Conservation (phyloP, 805 yeast genomes). For the Vanderwaltozyma polyspora region DNA sequence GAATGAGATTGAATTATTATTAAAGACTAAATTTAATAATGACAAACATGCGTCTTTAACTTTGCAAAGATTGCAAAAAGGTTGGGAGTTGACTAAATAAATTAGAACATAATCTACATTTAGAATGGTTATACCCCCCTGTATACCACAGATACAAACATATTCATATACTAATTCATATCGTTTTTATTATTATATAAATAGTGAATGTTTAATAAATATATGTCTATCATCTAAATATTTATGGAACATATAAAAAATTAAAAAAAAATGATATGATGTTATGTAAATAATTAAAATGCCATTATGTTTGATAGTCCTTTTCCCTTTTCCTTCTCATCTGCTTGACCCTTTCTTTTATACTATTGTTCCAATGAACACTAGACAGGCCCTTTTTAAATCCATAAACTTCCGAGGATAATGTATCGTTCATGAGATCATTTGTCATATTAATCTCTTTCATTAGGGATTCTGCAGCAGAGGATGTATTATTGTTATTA, state of each 20-base stretch:
- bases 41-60: conserved; percentile 20
- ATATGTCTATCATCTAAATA: too few relatives aligned
- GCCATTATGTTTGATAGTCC: background rate
- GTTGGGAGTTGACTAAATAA: conserved; percentile 30
- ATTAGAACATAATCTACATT: background rate
- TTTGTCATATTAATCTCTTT: conserved; percentile 9
- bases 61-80: conserved; percentile 28
- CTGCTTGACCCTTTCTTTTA: conserved; percentile 43
- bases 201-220: too few relatives aligned
- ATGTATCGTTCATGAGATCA: conserved; percentile 23
- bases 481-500: background rate
- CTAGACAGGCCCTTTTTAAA: conserved; percentile 36
- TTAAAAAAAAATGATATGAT: too few relatives aligned
- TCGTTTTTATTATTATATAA: too few relatives aligned
- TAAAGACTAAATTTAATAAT: conserved; percentile 27
- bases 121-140: too few relatives aligned
- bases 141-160: too few relatives aligned
- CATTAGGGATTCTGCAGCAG: background rate
- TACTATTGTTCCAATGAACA: conserved; percentile 52
- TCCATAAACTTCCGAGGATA: conserved; percentile 34
- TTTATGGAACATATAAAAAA: too few relatives aligned
- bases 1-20: conserved; percentile 31
- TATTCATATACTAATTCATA: too few relatives aligned
- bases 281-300: too few relatives aligned
- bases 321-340: conserved; percentile 22